These are phyloP conservation scores for Mycena leptocephala DNA, from an alignment of 768 basidiomycete genomes.

Conservation along the genomic window DNA sequence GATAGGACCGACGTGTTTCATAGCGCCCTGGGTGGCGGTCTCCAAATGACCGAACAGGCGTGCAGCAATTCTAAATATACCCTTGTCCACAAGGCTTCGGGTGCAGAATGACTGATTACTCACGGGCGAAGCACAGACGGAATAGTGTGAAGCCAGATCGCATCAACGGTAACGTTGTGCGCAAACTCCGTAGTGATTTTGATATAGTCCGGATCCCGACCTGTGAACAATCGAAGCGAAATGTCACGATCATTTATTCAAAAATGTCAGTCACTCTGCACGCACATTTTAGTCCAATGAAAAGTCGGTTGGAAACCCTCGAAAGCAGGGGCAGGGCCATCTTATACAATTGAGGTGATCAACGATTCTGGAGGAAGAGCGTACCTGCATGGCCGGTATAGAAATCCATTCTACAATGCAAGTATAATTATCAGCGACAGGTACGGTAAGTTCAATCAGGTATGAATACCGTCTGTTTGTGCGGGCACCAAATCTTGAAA, in stretches of 20 bases:
- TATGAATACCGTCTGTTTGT: constrained; percentile 42
- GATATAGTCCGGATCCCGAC: constrained; percentile 29
- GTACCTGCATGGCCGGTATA: constrained; percentile 29
- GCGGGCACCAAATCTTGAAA: constrained; percentile 58
- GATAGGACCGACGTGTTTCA: constrained; percentile 27
- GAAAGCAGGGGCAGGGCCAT: constrained; percentile 19
- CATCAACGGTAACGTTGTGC: constrained; percentile 3
- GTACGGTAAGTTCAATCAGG: background rate
- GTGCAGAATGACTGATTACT: background rate
- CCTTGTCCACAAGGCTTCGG: background rate
- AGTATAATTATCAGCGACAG: background rate
- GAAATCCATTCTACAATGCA: constrained; percentile 23
- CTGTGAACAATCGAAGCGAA: background rate
- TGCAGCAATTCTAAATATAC: constrained; percentile 6
- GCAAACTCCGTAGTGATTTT: constrained; percentile 19
- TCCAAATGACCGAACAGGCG: constrained; percentile 23
- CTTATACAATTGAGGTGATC: background rate
- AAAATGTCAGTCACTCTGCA: background rate
- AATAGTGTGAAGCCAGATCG: background rate
- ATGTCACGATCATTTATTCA: too few species aligned
- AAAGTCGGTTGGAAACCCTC: constrained; percentile 23
- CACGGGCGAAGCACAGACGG: constrained; percentile 29
- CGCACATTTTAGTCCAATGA: constrained; percentile 29
- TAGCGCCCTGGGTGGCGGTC: background rate
- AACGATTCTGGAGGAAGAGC: background rate